phyloP scores from a whole-genome alignment of 192 early-diverging fungal species.

The Phycomyces nitens region DNA sequence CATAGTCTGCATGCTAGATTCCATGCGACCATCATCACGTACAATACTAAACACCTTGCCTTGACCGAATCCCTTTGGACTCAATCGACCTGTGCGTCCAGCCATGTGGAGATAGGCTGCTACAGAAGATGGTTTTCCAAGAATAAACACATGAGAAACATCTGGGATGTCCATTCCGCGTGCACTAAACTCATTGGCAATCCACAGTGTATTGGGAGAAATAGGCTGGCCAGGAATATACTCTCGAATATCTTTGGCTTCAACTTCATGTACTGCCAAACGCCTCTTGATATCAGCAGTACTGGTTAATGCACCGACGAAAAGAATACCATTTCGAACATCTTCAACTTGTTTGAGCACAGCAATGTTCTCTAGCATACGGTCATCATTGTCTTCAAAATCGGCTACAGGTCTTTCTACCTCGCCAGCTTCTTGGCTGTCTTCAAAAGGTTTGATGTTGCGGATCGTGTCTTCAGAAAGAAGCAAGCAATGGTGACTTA shows the following conservation, averaged over 20 bases:
- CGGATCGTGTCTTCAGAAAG: constrained; percentile 40
- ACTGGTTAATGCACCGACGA: constrained; percentile 42
- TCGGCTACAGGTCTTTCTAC: constrained; percentile 3
- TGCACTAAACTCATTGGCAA: constrained; percentile 72
- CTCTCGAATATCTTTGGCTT: constrained; percentile 33
- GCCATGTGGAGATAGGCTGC: constrained; percentile 85
- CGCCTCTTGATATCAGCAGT: constrained; percentile 27
- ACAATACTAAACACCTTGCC: constrained; percentile 48
- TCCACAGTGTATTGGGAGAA: constrained; percentile 11
- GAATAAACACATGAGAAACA: constrained; percentile 77
- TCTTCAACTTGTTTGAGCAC: constrained; percentile 42
- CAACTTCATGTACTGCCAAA: constrained; percentile 31
- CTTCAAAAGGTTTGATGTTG: constrained; percentile 30
- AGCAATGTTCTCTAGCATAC: constrained; percentile 46
- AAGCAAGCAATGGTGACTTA: constrained; percentile 52
- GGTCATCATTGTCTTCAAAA: constrained; percentile 42
- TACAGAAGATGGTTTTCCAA: constrained; percentile 67
- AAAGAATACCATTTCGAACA: constrained; percentile 43
- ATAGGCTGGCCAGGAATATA: constrained; percentile 11
- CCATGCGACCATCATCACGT: constrained; percentile 38
- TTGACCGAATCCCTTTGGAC: constrained; percentile 39
- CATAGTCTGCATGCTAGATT: constrained; percentile 39
- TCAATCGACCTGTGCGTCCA: constrained; percentile 80
- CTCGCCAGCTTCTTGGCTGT: not conserved
- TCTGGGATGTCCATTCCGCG: constrained; percentile 83